Conservation (phyloP, 1,284 basidiomycete genomes). For the Megacollybia platyphylla region DNA sequence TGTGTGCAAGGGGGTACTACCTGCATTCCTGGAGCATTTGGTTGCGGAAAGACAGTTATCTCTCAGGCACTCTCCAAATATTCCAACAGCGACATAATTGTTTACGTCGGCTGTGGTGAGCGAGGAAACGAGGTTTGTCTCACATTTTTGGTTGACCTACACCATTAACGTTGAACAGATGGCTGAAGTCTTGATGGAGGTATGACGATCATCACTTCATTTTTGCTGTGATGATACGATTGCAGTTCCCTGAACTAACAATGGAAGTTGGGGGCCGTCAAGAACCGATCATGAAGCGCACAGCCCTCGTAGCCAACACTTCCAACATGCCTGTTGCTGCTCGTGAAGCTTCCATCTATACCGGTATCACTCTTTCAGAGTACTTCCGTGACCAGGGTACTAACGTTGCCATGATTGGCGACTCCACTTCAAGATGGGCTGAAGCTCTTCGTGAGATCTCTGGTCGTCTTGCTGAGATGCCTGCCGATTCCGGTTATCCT, state of each 20-base stretch:
- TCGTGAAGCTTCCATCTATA: slow-evolving; percentile 99
- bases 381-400: slow-evolving; percentile 99
- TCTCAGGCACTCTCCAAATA: slow-evolving; percentile 97
- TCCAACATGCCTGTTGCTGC: slow-evolving; percentile 99
- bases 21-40: slow-evolving; percentile 98
- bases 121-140: slow-evolving; percentile 72
- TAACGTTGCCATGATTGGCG: slow-evolving; percentile 99
- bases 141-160: not conserved
- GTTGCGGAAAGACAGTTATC: slow-evolving; percentile 96
- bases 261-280: slow-evolving; percentile 86
- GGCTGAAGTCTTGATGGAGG: slow-evolving; percentile 97
- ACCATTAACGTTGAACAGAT: slow-evolving; percentile 39
- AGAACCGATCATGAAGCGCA: slow-evolving; percentile 99
- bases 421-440: slow-evolving; percentile 99
- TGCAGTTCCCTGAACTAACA: slow-evolving; percentile 86
- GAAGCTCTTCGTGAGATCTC: slow-evolving; percentile 99
- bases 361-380: slow-evolving; percentile 97
- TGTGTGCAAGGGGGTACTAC: slow-evolving; percentile 99
- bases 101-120: slow-evolving; percentile 97
- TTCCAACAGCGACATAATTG: slow-evolving; percentile 99
- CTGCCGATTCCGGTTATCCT: slow-evolving; percentile 97
- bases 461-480: slow-evolving; percentile 99
- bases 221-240: slow-evolving; percentile 5
- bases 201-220: slow-evolving; percentile 17
- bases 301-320: slow-evolving; percentile 97